phyloP scores from a whole-genome alignment of 768 basidiomycete genomes.

The Agaricus subrufescens region DNA sequence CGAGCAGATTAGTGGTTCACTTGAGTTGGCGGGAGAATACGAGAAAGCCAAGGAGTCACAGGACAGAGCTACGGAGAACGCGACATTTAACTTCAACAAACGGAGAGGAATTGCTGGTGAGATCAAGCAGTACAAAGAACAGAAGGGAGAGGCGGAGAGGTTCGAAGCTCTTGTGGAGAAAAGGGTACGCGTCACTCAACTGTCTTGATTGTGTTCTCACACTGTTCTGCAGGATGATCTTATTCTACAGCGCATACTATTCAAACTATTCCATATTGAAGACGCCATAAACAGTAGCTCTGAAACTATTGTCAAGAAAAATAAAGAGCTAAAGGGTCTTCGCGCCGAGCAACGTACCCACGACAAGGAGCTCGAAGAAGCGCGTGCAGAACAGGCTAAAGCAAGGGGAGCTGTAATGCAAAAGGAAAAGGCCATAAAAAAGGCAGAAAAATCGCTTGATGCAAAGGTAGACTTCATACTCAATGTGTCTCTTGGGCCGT shows the following conservation, averaged over 20 bases:
- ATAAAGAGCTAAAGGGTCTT: conserved; percentile 63
- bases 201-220: background rate
- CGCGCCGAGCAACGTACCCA: conserved; percentile 65
- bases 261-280: conserved; percentile 89
- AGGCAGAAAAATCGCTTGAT: conserved; percentile 85
- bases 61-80: conserved; percentile 89
- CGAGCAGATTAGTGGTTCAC: conserved; percentile 92
- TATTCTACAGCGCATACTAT: conserved; percentile 76
- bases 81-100: conserved; percentile 93
- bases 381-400: conserved; percentile 76
- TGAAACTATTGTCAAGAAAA: conserved; percentile 65
- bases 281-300: conserved; percentile 72
- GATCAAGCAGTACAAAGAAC: conserved; percentile 96
- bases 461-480: conserved; percentile 50
- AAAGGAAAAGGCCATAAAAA: conserved; percentile 85
- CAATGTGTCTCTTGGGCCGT: background rate
- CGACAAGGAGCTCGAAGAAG: conserved; percentile 67
- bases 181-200: conserved; percentile 43
- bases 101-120: conserved; percentile 91
- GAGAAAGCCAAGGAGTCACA: conserved; percentile 84
- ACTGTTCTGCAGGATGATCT: conserved; percentile 60
- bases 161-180: conserved; percentile 78
- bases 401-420: conserved; percentile 71
- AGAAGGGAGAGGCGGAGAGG: conserved; percentile 87
- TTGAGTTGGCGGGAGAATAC: conserved; percentile 86